Evolutionary conservation across 1,284 basidiomycete genomes (phyloP), one percentile per base, ranked within the genome.

Genomic region (Gomphus sp.): DNA sequence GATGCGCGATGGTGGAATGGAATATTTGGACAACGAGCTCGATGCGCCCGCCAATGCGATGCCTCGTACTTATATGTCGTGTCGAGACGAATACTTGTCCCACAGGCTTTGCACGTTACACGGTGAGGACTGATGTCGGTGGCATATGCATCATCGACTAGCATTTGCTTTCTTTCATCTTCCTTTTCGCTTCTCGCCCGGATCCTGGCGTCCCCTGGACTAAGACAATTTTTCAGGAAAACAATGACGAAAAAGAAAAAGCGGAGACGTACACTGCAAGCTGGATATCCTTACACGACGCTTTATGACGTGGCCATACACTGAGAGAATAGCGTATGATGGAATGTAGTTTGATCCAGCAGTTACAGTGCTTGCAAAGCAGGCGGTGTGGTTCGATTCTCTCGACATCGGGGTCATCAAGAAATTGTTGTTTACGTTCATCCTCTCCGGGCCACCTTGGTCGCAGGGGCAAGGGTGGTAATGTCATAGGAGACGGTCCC

Each of bases 1-100:
- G 52, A 11, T 4, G 16, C 12, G 18, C 58, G 51, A 2, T 54
- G 52, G 10, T 54, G 52, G 25, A 59, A 54, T 41, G 58, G 58
- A 18, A 59, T 59, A 4, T 31, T 43, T 16, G 52, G 31, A 55
- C 58, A 59, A 33, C 58, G 58, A 16, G 58, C 22, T 4, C 52
- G 37, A 39, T 59, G 58, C 16, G 58, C 58, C 9, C 58, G 52
- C 58, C 58, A 59, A 50, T 59, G 58, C 12, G 58, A 59, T 22
- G 52, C 58, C 25, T 59, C 58, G 50, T 50, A 59, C 51, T 59
- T 59, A 39, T 59, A 59, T 18, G 58, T 59, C 44, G 58, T 59
- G 45, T 55, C 58, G 22, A 59, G 58, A 8, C 58, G 58, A 11
- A 59, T 59, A 37, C 25, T 55, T 22, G 58, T 59, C 2, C 58